Evolutionary conservation across 345 rosid genomes (phyloP).

Genomic region (Eucalyptus marginata): DNA sequence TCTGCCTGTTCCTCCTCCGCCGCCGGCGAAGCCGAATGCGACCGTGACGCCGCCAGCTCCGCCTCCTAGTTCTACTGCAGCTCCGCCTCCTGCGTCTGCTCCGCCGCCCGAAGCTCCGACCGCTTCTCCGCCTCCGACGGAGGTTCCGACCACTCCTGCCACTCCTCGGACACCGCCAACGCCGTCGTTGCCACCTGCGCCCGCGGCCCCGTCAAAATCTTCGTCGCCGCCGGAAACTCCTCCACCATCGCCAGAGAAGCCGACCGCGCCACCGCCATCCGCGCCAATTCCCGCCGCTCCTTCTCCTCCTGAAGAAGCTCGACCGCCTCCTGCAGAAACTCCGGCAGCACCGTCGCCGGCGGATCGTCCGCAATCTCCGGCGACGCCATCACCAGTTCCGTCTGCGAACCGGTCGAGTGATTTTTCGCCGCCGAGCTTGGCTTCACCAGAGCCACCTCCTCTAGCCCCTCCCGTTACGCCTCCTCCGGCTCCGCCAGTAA

Average conservation of each 20-base stretch:
- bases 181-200: not conserved
- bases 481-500: not conserved
- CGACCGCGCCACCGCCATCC: not conserved
- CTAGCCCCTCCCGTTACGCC: not conserved
- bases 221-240: not conserved
- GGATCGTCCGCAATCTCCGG: not conserved
- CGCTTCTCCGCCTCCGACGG: not conserved
- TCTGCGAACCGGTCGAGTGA: not conserved
- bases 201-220: not conserved
- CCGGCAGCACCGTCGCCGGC: not conserved
- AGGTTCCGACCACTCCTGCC: not conserved
- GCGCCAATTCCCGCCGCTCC: not conserved
- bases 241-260: not conserved
- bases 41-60: not conserved
- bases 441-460: conserved; percentile 1
- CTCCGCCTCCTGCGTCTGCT: not conserved
- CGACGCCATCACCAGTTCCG: not conserved
- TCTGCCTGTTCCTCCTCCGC: not conserved
- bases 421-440: not conserved
- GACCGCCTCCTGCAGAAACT: not conserved
- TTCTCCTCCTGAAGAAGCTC: not conserved
- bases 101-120: not conserved
- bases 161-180: not conserved
- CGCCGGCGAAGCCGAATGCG: not conserved
- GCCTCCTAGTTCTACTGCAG: not conserved